Evolutionary conservation across 2,329 filamentous ascomycete species (phyloP), one percentile per base, ranked within the genome.

Genomic region (Fusarium sulawesiense): DNA sequence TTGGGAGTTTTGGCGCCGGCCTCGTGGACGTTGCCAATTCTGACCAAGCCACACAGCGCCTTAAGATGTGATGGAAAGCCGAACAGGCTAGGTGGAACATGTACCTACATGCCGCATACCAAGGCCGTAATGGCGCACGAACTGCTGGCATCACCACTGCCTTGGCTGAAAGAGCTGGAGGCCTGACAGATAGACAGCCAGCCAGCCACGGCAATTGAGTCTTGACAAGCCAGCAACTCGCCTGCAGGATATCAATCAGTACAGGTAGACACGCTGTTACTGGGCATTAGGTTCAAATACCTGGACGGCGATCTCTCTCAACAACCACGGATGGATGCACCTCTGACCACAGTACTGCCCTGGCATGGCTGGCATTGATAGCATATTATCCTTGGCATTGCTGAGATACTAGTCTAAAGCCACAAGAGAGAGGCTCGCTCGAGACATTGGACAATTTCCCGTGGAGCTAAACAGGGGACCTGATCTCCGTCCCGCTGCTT

Each of bases 1-100:
- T 64, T 63, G 50, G 61, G 56, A 64, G 47, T 55, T 68, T 73
- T 70, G 70, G 70, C 70, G 70, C 56, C 59, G 60, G 60, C 60
- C 70, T 72, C 72, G 68, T 74, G 72, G 65, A 63, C 63, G 62
- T 62, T 72, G 67, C 65, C 62, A 46, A 49, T 62, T 50, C 62
- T 68, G 68, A 65, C 65, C 72, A 70, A 74, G 68, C 70, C 72
- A 74, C 65, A 46, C 21, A 70, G 70, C 67, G 64, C 61, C 60
- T 64, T 56, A 20, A 42, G 29, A 42, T 49, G 45, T 61, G 42
- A 66, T 68, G 60, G 42, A 60, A 66, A 53, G 69, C 50, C 47
- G 23, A 62, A 60, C 40, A 56, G 66, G 45, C 48, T 29, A 57
- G 60, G 47, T 63, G 64, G 60, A 64, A 68, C 56, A 55, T 60